These are phyloP conservation scores for Alliaria petiolata DNA, from an alignment of 345 rosid species.

Conservation along the genomic window DNA sequence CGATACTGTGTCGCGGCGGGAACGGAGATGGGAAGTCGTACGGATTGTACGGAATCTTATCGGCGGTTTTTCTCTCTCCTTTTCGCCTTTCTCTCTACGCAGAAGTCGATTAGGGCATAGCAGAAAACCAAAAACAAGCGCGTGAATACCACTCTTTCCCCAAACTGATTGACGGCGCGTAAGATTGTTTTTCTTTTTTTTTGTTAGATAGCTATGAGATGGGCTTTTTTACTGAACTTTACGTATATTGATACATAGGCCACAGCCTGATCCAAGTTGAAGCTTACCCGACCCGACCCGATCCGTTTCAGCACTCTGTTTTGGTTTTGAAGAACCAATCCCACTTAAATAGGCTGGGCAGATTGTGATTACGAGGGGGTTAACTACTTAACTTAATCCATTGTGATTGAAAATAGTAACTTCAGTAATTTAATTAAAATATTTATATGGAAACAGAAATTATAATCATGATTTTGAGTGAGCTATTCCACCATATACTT, in stretches of 20 bases:
- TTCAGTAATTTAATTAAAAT: no score
- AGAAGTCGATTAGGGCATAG: conserved; percentile 23
- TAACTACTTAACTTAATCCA: neutral
- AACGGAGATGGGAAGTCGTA: neutral
- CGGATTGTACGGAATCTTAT: conserved; percentile 5
- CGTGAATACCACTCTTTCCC: conserved; percentile 9
- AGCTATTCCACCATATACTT: no score
- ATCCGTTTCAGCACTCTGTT: neutral
- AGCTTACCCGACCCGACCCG: neutral
- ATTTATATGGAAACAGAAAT: no score
- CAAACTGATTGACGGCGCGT: conserved; percentile 18
- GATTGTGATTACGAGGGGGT: no score
- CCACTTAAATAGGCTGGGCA: no score
- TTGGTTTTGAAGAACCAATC: neutral
- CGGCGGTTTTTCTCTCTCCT: conserved; percentile 13
- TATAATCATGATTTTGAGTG: no score
- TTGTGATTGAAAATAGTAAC: no score
- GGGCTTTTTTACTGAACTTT: neutral
- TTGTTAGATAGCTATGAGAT: neutral
- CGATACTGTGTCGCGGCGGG: conserved; percentile 2
- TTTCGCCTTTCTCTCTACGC: neutral
- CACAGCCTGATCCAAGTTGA: neutral
- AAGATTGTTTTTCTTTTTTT: neutral
- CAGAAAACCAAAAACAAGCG: conserved; percentile 12
- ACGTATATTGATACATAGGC: neutral